These are phyloP conservation scores for Syzygium jambos DNA, from an alignment of 345 rosid species.

Conservation along the genomic window DNA sequence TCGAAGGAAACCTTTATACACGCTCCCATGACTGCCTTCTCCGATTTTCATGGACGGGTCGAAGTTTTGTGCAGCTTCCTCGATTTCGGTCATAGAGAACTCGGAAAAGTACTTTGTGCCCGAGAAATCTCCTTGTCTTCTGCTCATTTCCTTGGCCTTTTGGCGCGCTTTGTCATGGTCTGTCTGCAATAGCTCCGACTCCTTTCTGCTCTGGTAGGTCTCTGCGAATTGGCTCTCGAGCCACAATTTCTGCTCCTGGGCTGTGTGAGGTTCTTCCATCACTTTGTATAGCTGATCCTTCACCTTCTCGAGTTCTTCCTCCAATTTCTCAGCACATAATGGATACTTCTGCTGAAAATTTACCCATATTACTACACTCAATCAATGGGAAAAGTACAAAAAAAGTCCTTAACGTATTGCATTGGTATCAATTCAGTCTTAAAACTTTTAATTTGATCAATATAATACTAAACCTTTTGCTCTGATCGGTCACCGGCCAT, in stretches of 20 bases:
- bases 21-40: neutral
- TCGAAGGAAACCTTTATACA: slow-evolving; percentile 6
- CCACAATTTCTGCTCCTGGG: neutral
- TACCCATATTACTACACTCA: neutral
- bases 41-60: slow-evolving; percentile 5
- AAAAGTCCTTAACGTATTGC: no score
- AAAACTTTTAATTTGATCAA: no score
- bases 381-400: neutral
- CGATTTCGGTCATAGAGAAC: slow-evolving; percentile 1
- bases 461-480: no score
- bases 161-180: neutral
- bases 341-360: neutral
- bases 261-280: neutral
- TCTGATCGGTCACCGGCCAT: no score
- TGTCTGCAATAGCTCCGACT: neutral
- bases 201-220: neutral
- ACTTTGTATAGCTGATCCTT: neutral
- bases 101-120: neutral
- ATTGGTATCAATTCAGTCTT: no score
- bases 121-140: neutral
- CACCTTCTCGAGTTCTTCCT: neutral
- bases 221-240: neutral
- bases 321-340: neutral
- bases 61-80: neutral
- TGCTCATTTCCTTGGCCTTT: neutral